These are phyloP conservation scores for Candida awuae DNA, from an alignment of 805 yeast genomes.

Conservation along the genomic window DNA sequence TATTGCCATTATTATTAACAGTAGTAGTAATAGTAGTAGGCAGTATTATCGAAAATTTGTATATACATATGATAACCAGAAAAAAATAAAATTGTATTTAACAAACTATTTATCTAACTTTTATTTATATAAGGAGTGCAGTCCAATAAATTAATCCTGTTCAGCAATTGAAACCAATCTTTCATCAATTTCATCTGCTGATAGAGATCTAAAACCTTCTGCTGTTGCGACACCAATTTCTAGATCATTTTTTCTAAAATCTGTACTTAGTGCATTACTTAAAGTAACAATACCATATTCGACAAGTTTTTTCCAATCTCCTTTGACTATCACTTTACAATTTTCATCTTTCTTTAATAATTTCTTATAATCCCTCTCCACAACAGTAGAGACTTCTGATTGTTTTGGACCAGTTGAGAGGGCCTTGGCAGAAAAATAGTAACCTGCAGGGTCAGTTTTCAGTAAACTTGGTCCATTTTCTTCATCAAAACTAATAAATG, in stretches of 20 bases:
- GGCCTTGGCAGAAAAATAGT: slow-evolving; percentile 84
- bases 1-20: too few relatives aligned
- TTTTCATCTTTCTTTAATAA: slow-evolving; percentile 24
- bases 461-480: slow-evolving; percentile 82
- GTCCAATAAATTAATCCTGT: slow-evolving; percentile 54
- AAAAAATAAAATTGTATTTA: too few relatives aligned
- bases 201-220: slow-evolving; percentile 61
- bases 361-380: slow-evolving; percentile 85
- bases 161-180: slow-evolving; percentile 92
- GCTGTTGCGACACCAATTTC: slow-evolving; percentile 85
- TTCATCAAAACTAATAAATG: slow-evolving; percentile 83
- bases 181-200: slow-evolving; percentile 88
- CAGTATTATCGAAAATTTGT: too few relatives aligned
- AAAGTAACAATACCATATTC: slow-evolving; percentile 84
- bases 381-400: slow-evolving; percentile 83
- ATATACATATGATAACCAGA: too few relatives aligned
- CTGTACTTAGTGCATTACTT: slow-evolving; percentile 83
- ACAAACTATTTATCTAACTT: too few relatives aligned
- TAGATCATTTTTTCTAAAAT: slow-evolving; percentile 85
- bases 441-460: slow-evolving; percentile 97
- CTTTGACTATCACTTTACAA: slow-evolving; percentile 45
- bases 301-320: slow-evolving; percentile 82
- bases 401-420: slow-evolving; percentile 95
- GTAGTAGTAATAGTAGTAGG: too few relatives aligned
- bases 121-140: neutral